Base-by-base conservation (phyloP, 75 land plant species). In the Pinus tabuliformis region DNA sequence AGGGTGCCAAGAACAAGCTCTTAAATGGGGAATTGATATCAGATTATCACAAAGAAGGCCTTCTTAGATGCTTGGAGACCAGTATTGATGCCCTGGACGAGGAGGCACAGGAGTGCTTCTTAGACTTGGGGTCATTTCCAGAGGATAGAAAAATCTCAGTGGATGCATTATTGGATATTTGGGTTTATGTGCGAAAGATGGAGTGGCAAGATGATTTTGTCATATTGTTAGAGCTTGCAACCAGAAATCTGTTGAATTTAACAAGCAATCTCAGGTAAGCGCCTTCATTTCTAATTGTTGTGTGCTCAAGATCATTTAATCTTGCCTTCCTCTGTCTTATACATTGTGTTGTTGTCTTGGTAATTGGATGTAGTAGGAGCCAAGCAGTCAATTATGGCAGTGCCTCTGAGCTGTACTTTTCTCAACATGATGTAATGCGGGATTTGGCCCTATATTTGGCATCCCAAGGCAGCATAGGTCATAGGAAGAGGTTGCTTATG, bases 121-220 rank as follows among this genome's bases (percentile, higher is more conserved):
- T 86, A 58, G 91, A 89, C 56, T 76, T 89, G 75, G 88, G 88
- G 13, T 70, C 82, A 13, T 89, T 89, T 72, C 88, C 88, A 0
- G 91, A 89, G 63, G 91, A 89, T 78, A 83, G 80, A 61, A 86
- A 78, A 54, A 89, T 89, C 62, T 85, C 88, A 5, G 81, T 86
- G 22, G 88, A 81, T 76, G 72, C 85, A 1, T 82, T 89, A 0
- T 79, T 89, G 66, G 83, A 80, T 58, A 71, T 89, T 52, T 89
- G 91, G 91, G 77, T 83, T 71, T 83, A 83, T 62, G 58, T 80
- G 1, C 88, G 86, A 37, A 88, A 80, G 20, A 59, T 89, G 11
- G 82, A 81, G 56, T 86, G 80, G 57, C 79, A 77, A n/a, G 88
- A 89, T 70, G 91, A 88, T 37, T 86, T 86, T 75, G 82, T 79